Conservation (phyloP, 1,139 yeast genomes). For the Lodderomyces orthopsilosis region DNA sequence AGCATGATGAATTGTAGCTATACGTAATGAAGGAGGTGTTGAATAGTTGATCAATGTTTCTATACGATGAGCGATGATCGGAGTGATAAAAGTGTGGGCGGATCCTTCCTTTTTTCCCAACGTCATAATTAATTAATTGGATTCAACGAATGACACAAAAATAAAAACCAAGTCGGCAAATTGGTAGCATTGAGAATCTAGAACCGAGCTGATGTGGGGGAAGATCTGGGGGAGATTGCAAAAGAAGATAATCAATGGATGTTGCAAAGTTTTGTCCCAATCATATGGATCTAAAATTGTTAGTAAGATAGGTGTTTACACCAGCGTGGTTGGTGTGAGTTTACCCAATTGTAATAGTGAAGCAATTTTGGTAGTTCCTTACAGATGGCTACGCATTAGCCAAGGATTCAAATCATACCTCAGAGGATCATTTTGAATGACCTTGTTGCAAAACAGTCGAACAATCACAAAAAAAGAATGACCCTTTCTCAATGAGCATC, state of each 20-base stretch:
- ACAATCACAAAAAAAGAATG: too few species aligned
- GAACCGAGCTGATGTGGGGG: not conserved
- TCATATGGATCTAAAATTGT: too few species aligned
- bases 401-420: too few species aligned
- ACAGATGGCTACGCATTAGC: too few species aligned
- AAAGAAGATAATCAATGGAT: not conserved
- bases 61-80: not conserved
- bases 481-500: too few species aligned
- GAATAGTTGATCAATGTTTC: not conserved
- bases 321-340: too few species aligned
- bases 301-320: too few species aligned
- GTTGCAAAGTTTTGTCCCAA: too few species aligned
- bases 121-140: not conserved
- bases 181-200: not conserved
- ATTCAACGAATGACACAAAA: not conserved
- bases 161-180: not conserved
- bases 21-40: not conserved
- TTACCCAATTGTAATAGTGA: too few species aligned
- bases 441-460: too few species aligned
- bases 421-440: too few species aligned
- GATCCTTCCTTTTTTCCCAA: not conserved
- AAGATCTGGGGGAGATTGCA: not conserved
- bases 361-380: too few species aligned
- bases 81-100: not conserved
- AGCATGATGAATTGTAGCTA: conserved; percentile 5